Percentiles rank a stretch among this genome's conserved stretches.
phyloP scores from a whole-genome alignment of 2,329 filamentous ascomycete genomes.

The Hansfordia pulvinata region DNA sequence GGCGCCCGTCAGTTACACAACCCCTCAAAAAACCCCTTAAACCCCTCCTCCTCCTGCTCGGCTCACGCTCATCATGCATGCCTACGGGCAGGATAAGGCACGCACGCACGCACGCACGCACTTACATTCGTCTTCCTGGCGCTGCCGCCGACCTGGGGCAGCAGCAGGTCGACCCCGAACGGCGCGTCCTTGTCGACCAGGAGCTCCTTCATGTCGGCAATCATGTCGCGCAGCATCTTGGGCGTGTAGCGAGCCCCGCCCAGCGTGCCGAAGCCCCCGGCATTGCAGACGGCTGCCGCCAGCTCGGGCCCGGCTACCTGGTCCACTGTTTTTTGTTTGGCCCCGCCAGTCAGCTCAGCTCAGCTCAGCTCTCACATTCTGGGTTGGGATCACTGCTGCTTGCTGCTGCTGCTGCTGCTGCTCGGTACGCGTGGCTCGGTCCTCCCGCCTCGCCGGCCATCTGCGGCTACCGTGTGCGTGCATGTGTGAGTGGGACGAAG shows the following conservation, averaged over 20 bases:
- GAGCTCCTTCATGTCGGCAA: slow-evolving; percentile 83
- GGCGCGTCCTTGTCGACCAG: slow-evolving; percentile 83
- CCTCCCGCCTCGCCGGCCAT: too few relatives aligned
- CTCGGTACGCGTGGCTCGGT: too few relatives aligned
- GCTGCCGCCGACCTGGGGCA: slow-evolving; percentile 87
- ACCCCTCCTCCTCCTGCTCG: too few relatives aligned
- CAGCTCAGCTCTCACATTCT: too few relatives aligned
- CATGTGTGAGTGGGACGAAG: too few relatives aligned
- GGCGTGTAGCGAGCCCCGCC: slow-evolving; percentile 93
- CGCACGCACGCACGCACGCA: slow-evolving; percentile 24
- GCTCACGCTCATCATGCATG: too few relatives aligned
- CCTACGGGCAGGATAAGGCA: background rate
- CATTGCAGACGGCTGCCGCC: slow-evolving; percentile 92
- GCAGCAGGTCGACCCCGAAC: slow-evolving; percentile 85
- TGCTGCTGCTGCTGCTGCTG: too few relatives aligned
- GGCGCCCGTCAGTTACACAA: background rate
- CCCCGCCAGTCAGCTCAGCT: too few relatives aligned
- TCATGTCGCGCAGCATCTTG: slow-evolving; percentile 92
- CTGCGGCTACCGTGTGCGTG: too few relatives aligned
- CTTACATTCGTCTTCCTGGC: slow-evolving; percentile 91
- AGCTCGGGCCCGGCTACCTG: slow-evolving; percentile 93
- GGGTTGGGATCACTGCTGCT: too few relatives aligned
- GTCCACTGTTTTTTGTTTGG: too few relatives aligned
- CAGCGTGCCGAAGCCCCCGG: slow-evolving; percentile 90
- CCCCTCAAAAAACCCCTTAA: background rate